Percentiles rank a stretch among this genome's conserved stretches.
Conservation (phyloP, 495 filamentous ascomycete genomes). For the Podospora australis region DNA sequence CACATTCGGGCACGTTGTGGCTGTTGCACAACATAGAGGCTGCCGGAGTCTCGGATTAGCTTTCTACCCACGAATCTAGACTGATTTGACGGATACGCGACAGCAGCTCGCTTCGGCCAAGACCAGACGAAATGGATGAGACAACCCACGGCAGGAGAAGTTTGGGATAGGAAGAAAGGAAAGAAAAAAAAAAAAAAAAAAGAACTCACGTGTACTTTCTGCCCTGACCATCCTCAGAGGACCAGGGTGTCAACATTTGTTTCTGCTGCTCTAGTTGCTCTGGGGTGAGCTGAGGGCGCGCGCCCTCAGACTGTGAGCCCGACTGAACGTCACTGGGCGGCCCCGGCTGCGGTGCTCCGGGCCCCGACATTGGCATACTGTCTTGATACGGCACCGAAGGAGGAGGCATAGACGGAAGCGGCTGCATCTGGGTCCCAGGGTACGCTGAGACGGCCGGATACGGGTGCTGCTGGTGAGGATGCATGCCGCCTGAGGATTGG, state of each 20-base stretch:
- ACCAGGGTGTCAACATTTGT: constrained; percentile 24
- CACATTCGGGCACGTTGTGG: constrained; percentile 95
- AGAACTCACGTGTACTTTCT: constrained; percentile 25
- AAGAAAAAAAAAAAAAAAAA: background rate
- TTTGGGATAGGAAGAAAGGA: background rate
- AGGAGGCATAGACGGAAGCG: constrained; percentile 26
- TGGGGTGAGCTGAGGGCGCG: constrained; percentile 20
- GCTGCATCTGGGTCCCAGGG: constrained; percentile 18
- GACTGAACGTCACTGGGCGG: constrained; percentile 15
- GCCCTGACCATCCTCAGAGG: constrained; percentile 20
- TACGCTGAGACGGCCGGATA: constrained; percentile 12
- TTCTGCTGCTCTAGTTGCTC: constrained; percentile 25
- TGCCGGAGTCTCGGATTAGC: constrained; percentile 32
- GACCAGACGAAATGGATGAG: background rate
- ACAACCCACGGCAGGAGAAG: background rate
- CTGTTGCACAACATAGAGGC: constrained; percentile 82
- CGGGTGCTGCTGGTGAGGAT: constrained; percentile 4
- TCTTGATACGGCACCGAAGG: constrained; percentile 22
- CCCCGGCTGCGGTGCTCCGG: constrained; percentile 15
- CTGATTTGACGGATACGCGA: too few relatives aligned
- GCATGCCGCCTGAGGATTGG: background rate
- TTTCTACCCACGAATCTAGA: background rate
- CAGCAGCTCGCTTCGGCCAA: background rate
- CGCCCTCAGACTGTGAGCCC: constrained; percentile 10
- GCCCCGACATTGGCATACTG: constrained; percentile 12